A percentile compares a stretch with the other conserved stretches of the same genome.
Conservation (phyloP, 2,329 filamentous ascomycete genomes). For the Aspergillus brasiliensis region DNA sequence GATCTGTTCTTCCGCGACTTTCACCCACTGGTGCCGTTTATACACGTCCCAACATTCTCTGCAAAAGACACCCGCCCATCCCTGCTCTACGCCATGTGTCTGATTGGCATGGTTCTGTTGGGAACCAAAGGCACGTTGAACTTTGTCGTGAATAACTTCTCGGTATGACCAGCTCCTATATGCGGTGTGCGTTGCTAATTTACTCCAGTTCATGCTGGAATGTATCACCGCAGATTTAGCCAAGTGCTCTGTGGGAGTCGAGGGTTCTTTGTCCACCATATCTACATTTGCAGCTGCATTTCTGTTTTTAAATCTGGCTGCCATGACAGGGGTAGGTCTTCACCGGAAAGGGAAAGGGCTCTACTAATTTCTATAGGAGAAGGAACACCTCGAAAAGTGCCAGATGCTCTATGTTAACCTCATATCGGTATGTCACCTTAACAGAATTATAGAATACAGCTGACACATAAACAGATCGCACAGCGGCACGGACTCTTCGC, state of each 20-base stretch:
- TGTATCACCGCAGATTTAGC: slow-evolving; percentile 48
- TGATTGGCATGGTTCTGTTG: slow-evolving; percentile 55
- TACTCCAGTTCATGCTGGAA: slow-evolving; percentile 34
- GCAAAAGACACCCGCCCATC: slow-evolving; percentile 51
- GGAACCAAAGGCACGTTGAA: slow-evolving; percentile 54
- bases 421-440: slow-evolving; percentile 39
- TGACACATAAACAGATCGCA: slow-evolving; percentile 35
- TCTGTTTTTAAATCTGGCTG: slow-evolving; percentile 53
- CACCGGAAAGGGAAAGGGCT: accelerated
- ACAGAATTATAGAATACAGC: not conserved
- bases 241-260: slow-evolving; percentile 43
- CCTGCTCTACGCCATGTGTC: slow-evolving; percentile 55
- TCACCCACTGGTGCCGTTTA: slow-evolving; percentile 55
- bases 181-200: slow-evolving; percentile 9
- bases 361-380: slow-evolving; percentile 32
- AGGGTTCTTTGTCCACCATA: slow-evolving; percentile 46
- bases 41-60: slow-evolving; percentile 57
- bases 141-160: slow-evolving; percentile 53
- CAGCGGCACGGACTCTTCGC: slow-evolving; percentile 56
- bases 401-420: slow-evolving; percentile 56
- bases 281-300: slow-evolving; percentile 52
- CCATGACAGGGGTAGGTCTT: slow-evolving; percentile 46
- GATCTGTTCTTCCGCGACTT: slow-evolving; percentile 58
- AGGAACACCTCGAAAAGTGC: slow-evolving; percentile 49
- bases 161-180: slow-evolving; percentile 26